Percentiles rank a stretch among this genome's conserved stretches.
Evolutionary conservation across 1,284 basidiomycete species (phyloP).

Genomic region (Leucoagaricus sp.): DNA sequence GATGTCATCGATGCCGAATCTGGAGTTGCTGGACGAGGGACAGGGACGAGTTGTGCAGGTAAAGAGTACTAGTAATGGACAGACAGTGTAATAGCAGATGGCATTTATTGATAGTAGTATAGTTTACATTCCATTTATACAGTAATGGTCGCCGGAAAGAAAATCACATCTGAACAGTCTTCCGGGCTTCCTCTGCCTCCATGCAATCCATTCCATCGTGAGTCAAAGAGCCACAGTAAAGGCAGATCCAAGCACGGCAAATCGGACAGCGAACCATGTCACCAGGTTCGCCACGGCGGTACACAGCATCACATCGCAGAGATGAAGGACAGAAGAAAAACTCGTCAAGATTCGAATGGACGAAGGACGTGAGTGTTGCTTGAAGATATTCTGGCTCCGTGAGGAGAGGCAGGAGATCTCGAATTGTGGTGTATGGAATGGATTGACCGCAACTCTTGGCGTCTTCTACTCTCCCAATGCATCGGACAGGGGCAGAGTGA

Average conservation of each 20-base stretch:
- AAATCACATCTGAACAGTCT: neutral
- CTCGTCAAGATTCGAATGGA: slow-evolving; percentile 38
- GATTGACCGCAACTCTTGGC: slow-evolving; percentile 19
- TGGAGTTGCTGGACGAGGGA: neutral
- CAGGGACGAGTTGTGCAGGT: neutral
- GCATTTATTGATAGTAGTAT: neutral
- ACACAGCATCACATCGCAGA: slow-evolving; percentile 40
- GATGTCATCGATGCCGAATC: slow-evolving; percentile 5
- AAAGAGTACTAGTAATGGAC: neutral
- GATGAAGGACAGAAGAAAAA: slow-evolving; percentile 51
- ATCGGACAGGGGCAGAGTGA: slow-evolving; percentile 30
- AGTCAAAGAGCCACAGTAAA: slow-evolving; percentile 30
- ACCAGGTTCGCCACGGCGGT: slow-evolving; percentile 31
- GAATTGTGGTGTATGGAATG: slow-evolving; percentile 41
- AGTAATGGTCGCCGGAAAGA: neutral
- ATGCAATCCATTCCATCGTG: slow-evolving; percentile 37
- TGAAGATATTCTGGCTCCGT: slow-evolving; percentile 41
- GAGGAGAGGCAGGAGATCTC: slow-evolving; percentile 37
- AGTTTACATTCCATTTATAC: neutral
- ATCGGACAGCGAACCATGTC: slow-evolving; percentile 31
- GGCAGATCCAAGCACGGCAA: slow-evolving; percentile 35
- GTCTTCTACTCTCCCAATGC: slow-evolving; percentile 32
- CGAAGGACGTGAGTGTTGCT: slow-evolving; percentile 39
- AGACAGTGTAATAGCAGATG: neutral
- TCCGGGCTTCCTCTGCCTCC: slow-evolving; percentile 9